Conservation (phyloP, 2,329 filamentous ascomycete species). For the Colletotrichum musae region DNA sequence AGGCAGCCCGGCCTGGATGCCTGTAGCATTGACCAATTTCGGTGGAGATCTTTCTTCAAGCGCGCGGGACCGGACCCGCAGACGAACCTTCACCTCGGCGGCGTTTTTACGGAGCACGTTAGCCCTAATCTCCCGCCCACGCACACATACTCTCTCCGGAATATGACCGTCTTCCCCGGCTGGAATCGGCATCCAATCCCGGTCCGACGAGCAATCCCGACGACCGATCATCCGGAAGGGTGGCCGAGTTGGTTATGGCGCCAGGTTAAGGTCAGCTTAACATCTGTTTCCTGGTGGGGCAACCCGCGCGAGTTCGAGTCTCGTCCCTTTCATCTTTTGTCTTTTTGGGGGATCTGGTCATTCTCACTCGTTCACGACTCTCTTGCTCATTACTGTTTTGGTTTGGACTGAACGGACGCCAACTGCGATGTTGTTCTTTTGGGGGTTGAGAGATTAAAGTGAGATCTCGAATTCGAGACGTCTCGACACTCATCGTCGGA, state of each 20-base stretch:
- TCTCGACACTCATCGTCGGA: too few species aligned
- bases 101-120: background rate
- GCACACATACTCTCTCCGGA: background rate
- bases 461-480: too few species aligned
- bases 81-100: too few species aligned
- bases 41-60: too few species aligned
- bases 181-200: background rate
- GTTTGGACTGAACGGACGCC: background rate
- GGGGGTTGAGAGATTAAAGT: too few species aligned
- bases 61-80: too few species aligned
- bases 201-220: background rate
- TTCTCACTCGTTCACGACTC: background rate
- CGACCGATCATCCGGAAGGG: slow-evolving; percentile 22
- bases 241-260: slow-evolving; percentile 42
- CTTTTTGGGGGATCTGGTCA: background rate
- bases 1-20: background rate
- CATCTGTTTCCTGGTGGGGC: slow-evolving; percentile 42
- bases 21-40: too few species aligned
- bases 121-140: slow-evolving; percentile 30
- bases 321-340: slow-evolving; percentile 34
- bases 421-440: background rate
- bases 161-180: slow-evolving; percentile 1
- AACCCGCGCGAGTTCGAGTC: slow-evolving; percentile 42
- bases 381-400: background rate
- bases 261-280: slow-evolving; percentile 40